Evolutionary conservation across 2,329 filamentous ascomycete species (phyloP).

Genomic region (Paramyrothecium roridum): DNA sequence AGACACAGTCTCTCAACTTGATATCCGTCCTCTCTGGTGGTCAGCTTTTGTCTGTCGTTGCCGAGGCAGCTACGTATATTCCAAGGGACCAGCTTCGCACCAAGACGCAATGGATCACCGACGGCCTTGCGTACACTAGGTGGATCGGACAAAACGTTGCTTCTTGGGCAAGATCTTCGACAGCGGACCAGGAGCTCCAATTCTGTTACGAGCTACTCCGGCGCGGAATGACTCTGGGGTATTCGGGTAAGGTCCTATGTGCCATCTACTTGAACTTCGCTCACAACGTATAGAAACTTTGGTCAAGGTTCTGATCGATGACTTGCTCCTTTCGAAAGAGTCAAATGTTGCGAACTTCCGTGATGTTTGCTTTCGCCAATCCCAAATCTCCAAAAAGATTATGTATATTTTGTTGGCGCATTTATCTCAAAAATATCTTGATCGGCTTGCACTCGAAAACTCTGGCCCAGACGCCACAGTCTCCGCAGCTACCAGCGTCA

Average conservation of each 20-base stretch:
- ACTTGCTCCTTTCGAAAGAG: slow-evolving; percentile 31
- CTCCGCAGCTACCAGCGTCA: slow-evolving; percentile 55
- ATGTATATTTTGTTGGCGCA: slow-evolving; percentile 28
- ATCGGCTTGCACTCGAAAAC: slow-evolving; percentile 27
- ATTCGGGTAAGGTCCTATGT: slow-evolving; percentile 53
- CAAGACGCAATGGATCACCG: slow-evolving; percentile 55
- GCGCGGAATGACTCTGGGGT: slow-evolving; percentile 67
- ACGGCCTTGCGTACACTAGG: slow-evolving; percentile 59
- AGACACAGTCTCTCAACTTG: slow-evolving; percentile 31
- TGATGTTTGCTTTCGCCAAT: slow-evolving; percentile 23
- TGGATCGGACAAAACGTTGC: slow-evolving; percentile 71
- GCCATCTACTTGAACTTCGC: neutral
- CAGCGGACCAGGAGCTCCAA: slow-evolving; percentile 32
- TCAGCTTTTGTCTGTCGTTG: slow-evolving; percentile 45
- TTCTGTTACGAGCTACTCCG: slow-evolving; percentile 47
- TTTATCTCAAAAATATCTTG: slow-evolving; percentile 43
- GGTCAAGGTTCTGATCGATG: slow-evolving; percentile 29
- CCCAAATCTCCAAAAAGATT: slow-evolving; percentile 20
- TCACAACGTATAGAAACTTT: slow-evolving; percentile 35
- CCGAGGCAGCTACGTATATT: slow-evolving; percentile 52
- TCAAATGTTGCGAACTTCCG: slow-evolving; percentile 18
- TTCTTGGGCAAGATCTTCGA: slow-evolving; percentile 32
- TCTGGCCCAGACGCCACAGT: slow-evolving; percentile 34
- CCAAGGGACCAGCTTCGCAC: slow-evolving; percentile 26
- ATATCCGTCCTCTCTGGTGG: slow-evolving; percentile 45